Conservation (phyloP, 2,329 filamentous ascomycete species). For the Penicillium sp. region DNA sequence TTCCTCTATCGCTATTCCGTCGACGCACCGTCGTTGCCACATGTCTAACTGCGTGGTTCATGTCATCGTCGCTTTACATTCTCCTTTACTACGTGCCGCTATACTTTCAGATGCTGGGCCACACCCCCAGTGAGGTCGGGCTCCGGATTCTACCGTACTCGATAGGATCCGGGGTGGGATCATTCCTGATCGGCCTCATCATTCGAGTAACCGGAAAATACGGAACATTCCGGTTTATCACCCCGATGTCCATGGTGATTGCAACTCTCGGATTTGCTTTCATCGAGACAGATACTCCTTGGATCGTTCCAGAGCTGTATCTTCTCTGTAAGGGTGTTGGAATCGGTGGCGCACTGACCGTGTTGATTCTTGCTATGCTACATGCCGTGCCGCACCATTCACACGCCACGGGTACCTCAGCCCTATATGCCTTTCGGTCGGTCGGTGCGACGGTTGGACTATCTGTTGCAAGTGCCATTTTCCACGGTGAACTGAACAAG, state of each 20-base stretch:
- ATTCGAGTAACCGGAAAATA: slow-evolving; percentile 12
- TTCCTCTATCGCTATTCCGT: slow-evolving; percentile 13
- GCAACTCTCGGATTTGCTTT: slow-evolving; percentile 5
- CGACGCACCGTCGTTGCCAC: slow-evolving; percentile 10
- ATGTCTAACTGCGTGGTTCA: slow-evolving; percentile 16
- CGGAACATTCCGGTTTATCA: slow-evolving; percentile 6
- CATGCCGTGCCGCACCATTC: slow-evolving; percentile 10
- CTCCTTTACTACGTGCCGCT: slow-evolving; percentile 15
- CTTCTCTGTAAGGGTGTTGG: slow-evolving; percentile 12
- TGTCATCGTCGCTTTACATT: slow-evolving; percentile 12
- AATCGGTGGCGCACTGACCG: slow-evolving; percentile 11
- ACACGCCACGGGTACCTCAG: slow-evolving; percentile 14
- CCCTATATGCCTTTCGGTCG: slow-evolving; percentile 14
- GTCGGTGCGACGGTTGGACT: slow-evolving; percentile 11
- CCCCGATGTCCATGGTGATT: slow-evolving; percentile 2
- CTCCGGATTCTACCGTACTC: slow-evolving; percentile 12
- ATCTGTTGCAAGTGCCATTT: slow-evolving; percentile 6
- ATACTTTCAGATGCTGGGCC: slow-evolving; percentile 11
- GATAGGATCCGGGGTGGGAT: slow-evolving; percentile 9
- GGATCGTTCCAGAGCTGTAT: slow-evolving; percentile 11
- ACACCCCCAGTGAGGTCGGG: slow-evolving; percentile 12
- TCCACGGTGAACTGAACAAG: slow-evolving; percentile 5
- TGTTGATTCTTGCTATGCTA: slow-evolving; percentile 13
- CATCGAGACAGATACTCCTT: slow-evolving; percentile 3
- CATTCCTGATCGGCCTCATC: slow-evolving; percentile 11